These are phyloP conservation scores for Prunus armeniaca DNA, from an alignment of 306 rosid genomes.

Conservation along the genomic window DNA sequence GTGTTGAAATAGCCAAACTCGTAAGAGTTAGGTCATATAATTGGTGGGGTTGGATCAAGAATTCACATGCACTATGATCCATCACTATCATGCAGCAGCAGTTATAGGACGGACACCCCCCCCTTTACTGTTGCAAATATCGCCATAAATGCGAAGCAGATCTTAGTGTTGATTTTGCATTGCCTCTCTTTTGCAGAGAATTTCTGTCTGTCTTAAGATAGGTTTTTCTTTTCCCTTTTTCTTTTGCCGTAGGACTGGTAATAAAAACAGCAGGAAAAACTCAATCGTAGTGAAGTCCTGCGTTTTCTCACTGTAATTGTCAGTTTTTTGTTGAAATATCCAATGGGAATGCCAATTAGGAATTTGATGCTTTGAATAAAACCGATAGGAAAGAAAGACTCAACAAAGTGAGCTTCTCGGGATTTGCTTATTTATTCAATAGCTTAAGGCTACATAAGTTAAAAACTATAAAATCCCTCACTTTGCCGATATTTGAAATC, in stretches of 20 bases:
- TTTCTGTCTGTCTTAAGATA: background rate
- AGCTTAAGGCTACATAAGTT: no score
- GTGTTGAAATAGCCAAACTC: background rate
- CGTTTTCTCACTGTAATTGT: background rate
- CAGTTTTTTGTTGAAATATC: background rate
- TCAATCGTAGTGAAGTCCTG: background rate
- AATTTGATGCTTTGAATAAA: no score
- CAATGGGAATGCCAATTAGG: background rate
- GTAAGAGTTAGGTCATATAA: background rate
- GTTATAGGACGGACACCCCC: background rate
- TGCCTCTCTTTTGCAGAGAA: background rate
- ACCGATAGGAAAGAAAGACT: no score
- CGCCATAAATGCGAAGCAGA: background rate
- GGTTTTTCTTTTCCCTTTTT: no score
- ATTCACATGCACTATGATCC: background rate
- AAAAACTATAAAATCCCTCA: background rate
- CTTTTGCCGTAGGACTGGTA: background rate
- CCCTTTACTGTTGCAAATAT: background rate
- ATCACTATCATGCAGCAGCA: constrained; percentile 7
- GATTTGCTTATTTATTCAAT: background rate
- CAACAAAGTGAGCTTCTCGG: background rate
- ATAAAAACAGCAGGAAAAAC: background rate
- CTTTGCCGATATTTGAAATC: background rate
- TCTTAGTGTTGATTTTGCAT: background rate
- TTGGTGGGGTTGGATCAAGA: background rate